Percentiles rank a stretch among this genome's conserved stretches.
These are phyloP conservation scores for Lyophyllum atratum DNA, from an alignment of 768 basidiomycete species.

Conservation along the genomic window DNA sequence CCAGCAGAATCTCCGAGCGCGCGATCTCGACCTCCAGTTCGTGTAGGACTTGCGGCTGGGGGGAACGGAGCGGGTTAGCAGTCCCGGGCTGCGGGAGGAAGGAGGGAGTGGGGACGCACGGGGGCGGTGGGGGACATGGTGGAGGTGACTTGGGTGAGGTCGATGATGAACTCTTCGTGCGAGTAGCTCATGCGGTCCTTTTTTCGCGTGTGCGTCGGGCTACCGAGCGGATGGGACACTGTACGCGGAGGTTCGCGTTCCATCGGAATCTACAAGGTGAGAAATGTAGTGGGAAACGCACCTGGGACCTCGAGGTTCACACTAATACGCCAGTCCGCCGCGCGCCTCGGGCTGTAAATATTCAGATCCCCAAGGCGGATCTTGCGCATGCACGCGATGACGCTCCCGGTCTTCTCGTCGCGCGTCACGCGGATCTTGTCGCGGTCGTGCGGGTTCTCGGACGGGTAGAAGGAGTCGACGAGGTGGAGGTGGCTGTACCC, in stretches of 20 bases:
- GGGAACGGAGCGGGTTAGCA: background rate
- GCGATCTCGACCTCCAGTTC: slow-evolving; percentile 92
- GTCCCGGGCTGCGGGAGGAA: slow-evolving; percentile 2
- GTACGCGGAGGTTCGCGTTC: too few relatives aligned
- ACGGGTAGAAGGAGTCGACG: slow-evolving; percentile 75
- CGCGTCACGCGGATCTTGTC: slow-evolving; percentile 83
- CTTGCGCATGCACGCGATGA: slow-evolving; percentile 76
- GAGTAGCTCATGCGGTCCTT: slow-evolving; percentile 94
- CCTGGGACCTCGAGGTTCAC: slow-evolving; percentile 91
- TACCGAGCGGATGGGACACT: slow-evolving; percentile 73
- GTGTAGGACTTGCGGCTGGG: slow-evolving; percentile 64
- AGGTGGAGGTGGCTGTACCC: slow-evolving; percentile 77
- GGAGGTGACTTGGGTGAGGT: slow-evolving; percentile 89
- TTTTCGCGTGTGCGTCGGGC: slow-evolving; percentile 59
- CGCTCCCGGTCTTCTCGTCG: slow-evolving; percentile 68
- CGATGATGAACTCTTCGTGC: slow-evolving; percentile 91
- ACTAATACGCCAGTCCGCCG: slow-evolving; percentile 91
- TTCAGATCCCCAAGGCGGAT: slow-evolving; percentile 86
- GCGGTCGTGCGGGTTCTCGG: slow-evolving; percentile 34
- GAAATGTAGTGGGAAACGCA: slow-evolving; percentile 45
- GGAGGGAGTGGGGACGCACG: slow-evolving; percentile 37
- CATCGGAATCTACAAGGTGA: too few relatives aligned
- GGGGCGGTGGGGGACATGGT: slow-evolving; percentile 45
- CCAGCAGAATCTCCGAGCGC: slow-evolving; percentile 68
- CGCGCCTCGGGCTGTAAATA: slow-evolving; percentile 77